Conservation (phyloP, 805 yeast genomes). For the Pichia sporocuriosa region DNA sequence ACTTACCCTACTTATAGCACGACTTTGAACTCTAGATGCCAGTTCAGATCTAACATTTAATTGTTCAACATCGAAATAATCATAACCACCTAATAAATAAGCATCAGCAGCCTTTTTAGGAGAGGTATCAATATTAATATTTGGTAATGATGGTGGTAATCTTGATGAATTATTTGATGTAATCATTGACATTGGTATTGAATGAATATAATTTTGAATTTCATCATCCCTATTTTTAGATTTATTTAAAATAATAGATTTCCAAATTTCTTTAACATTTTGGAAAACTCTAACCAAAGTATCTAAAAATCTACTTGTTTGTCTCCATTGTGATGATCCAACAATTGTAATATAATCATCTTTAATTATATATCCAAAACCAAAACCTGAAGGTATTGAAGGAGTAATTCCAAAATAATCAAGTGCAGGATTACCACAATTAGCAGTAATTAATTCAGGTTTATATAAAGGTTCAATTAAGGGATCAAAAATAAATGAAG, state of each 20-base stretch:
- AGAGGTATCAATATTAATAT: background rate
- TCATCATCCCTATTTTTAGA: conserved; percentile 17
- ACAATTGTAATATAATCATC: conserved; percentile 45
- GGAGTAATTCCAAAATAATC: conserved; percentile 57
- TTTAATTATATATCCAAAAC: conserved; percentile 48
- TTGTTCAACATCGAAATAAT: conserved; percentile 53
- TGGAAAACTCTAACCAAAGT: conserved; percentile 45
- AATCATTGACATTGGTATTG: conserved; percentile 29
- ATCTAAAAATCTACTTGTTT: conserved; percentile 47
- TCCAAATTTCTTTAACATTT: conserved; percentile 37
- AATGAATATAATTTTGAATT: conserved; percentile 23
- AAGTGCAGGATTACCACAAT: conserved; percentile 56
- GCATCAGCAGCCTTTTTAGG: conserved; percentile 17
- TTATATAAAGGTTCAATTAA: conserved; percentile 29
- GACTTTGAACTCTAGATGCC: conserved; percentile 24
- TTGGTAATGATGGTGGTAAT: conserved; percentile 8
- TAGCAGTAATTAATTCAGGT: conserved; percentile 37
- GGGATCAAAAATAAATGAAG: conserved; percentile 41
- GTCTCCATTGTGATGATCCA: conserved; percentile 55
- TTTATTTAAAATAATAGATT: conserved; percentile 14
- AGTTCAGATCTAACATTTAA: conserved; percentile 39
- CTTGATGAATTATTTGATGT: conserved; percentile 23
- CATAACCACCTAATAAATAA: conserved; percentile 50
- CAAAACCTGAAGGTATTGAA: conserved; percentile 51
- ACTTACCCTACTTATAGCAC: conserved; percentile 22